phyloP scores from a whole-genome alignment of 768 basidiomycete genomes.

The Lactifluus volemus region DNA sequence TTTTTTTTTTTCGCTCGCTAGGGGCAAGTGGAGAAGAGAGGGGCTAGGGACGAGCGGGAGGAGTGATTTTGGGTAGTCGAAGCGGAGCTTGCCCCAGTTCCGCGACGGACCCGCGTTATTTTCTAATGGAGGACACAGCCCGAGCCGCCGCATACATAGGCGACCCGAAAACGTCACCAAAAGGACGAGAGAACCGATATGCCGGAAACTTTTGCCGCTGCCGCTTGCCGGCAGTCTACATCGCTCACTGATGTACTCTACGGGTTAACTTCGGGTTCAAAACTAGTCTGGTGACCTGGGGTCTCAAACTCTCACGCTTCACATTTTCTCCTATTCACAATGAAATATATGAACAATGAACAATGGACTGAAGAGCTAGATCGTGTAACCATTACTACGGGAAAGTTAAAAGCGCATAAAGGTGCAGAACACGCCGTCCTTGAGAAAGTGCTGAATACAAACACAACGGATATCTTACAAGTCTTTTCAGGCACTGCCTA shows the following conservation, averaged over 20 bases:
- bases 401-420: neutral
- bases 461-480: slow-evolving; percentile 18
- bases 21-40: neutral
- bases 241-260: too few species aligned
- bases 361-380: neutral
- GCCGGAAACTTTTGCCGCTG: slow-evolving; percentile 14
- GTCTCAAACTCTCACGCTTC: neutral
- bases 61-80: neutral
- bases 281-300: neutral
- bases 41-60: neutral
- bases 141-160: neutral
- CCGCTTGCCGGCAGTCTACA: neutral
- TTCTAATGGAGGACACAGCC: slow-evolving; percentile 9
- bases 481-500: slow-evolving; percentile 8
- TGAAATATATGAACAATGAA: slow-evolving; percentile 1
- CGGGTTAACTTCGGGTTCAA: neutral
- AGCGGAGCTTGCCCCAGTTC: slow-evolving; percentile 18
- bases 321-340: neutral
- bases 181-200: neutral
- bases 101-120: slow-evolving; percentile 14
- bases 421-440: neutral
- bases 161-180: slow-evolving; percentile 10
- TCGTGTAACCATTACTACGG: neutral
- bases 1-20: too few species aligned
- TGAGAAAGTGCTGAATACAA: slow-evolving; percentile 10